Conservation (phyloP, 306 rosid species). For the Corylus avellana region DNA sequence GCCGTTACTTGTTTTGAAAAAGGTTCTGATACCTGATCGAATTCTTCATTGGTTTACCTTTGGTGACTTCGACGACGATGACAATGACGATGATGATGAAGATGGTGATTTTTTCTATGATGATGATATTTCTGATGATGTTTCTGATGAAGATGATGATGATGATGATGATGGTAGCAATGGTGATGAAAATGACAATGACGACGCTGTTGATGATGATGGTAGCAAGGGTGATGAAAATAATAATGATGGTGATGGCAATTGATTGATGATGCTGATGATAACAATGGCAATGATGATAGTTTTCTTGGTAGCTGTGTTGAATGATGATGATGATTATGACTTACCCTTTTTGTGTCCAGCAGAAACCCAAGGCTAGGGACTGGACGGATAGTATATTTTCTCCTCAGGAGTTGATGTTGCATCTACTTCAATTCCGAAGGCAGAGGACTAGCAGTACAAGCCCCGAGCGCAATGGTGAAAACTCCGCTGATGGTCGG, state of each 20-base stretch:
- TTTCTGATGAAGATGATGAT: neutral
- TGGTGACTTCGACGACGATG: conserved; percentile 19
- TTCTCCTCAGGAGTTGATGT: conserved; percentile 63
- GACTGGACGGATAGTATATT: conserved; percentile 75
- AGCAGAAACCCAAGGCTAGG: conserved; percentile 78
- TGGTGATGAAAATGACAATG: neutral
- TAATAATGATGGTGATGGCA: conserved; percentile 8
- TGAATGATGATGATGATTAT: conserved; percentile 44
- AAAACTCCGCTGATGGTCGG: conserved; percentile 38
- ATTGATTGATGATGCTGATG: conserved; percentile 24
- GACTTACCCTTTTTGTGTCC: conserved; percentile 47
- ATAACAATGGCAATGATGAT: conserved; percentile 42
- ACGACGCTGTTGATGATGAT: neutral
- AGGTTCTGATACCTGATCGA: conserved; percentile 49
- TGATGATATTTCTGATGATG: neutral
- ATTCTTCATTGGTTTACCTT: conserved; percentile 45
- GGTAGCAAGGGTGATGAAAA: conserved; percentile 1
- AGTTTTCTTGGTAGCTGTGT: conserved; percentile 43
- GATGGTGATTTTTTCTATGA: conserved; percentile 16
- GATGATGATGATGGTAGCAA: neutral
- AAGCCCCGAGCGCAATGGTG: conserved; percentile 44
- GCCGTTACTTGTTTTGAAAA: conserved; percentile 66
- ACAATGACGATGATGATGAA: conserved; percentile 19
- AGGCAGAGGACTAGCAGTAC: conserved; percentile 49
- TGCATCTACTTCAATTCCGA: conserved; percentile 68